Evolutionary conservation across 2,329 filamentous ascomycete species (phyloP), one percentile per base, ranked within the genome.

Genomic region (Botrytis fabae): DNA sequence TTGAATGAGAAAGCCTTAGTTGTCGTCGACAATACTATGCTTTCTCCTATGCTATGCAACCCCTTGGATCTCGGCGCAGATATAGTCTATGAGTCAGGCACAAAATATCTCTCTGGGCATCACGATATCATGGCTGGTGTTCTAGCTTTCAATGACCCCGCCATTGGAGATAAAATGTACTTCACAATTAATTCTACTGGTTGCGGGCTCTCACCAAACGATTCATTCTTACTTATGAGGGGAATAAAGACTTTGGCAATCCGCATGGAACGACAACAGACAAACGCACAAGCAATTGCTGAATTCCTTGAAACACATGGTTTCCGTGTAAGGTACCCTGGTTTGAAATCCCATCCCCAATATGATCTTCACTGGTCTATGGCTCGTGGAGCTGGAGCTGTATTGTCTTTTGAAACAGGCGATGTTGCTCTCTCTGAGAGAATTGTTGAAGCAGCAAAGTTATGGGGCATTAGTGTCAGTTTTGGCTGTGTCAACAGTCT

Each of bases 121-220:
- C 96, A 99, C 85, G 97, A 99, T 81, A 92, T 99, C 81, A 99
- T 99, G 96, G 96, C 96, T 16, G 96, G 97, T 75, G 94, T 99
- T 44, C 92, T 99, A 77, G 96, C 95, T 35, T 90, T 95, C 82
- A 98, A 98, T 81, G 92, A 97, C 80, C 82, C 89, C 7, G 85
- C 89, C 4, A 85, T 99, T 42, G 95, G 92, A 64, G 94, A 99
- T 79, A 93, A 92, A 80, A 90, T 99, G 77, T 99, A 92, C 85
- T 98, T 98, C 84, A 95, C 94, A 73, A 98, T 99, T 86, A 99
- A 99, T 82, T 91, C 94, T 1, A 97, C 95, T 0, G 96, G 96
- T 61, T 98, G 96, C 81, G 96, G 96, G 16, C 87, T 99, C 10
- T 92, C 94, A 2, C 96, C 97, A 6, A 97, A 98, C 80, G 96